These are phyloP conservation scores for Barbarea vulgaris DNA, from an alignment of 345 rosid species.

Conservation along the genomic window DNA sequence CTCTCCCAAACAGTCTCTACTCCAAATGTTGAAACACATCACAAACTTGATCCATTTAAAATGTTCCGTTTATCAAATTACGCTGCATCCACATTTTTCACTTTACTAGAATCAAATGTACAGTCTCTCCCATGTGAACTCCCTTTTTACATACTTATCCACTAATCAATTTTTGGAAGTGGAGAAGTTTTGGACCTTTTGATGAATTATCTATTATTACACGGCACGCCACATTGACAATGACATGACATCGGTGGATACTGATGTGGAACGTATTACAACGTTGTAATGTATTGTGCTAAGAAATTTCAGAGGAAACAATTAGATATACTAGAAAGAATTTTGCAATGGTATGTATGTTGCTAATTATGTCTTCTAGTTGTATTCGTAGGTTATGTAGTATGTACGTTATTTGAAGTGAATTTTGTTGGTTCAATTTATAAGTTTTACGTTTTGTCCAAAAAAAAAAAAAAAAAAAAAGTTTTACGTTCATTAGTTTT, in stretches of 20 bases:
- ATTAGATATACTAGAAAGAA: too few species aligned
- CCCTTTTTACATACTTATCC: not conserved
- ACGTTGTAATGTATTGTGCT: too few species aligned
- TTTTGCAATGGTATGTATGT: too few species aligned
- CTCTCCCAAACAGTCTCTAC: too few species aligned
- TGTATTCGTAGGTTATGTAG: not conserved
- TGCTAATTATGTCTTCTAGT: not conserved
- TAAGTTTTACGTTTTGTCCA: too few species aligned
- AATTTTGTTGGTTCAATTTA: too few species aligned
- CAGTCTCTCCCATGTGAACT: not conserved
- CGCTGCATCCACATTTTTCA: not conserved
- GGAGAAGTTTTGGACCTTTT: not conserved
- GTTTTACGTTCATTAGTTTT: too few species aligned
- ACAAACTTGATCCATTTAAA: too few species aligned
- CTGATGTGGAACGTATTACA: not conserved
- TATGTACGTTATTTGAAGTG: not conserved
- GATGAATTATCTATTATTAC: not conserved
- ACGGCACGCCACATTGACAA: not conserved
- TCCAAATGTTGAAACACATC: too few species aligned
- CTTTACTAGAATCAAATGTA: not conserved
- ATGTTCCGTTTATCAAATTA: not conserved
- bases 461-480: too few species aligned
- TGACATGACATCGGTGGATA: not conserved
- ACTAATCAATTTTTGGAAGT: not conserved
- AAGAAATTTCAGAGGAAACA: not conserved